Evolutionary conservation across 1,284 basidiomycete genomes (phyloP).

Genomic region (Fomitopsis palustris): DNA sequence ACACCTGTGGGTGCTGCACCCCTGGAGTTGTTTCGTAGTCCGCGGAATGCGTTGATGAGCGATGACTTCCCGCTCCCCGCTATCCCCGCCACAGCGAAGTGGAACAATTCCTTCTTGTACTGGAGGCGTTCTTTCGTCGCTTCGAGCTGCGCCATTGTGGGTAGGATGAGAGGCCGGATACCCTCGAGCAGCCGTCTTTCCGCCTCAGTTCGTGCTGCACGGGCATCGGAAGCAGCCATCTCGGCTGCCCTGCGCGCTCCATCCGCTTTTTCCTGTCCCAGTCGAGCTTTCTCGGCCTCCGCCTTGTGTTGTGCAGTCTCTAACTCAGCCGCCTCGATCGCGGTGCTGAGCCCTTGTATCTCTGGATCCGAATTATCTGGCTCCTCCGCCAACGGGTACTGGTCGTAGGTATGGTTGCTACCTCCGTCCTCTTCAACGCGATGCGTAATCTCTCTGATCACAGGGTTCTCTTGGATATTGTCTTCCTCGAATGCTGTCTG

Average conservation of each 20-base stretch:
- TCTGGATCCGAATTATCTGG: neutral
- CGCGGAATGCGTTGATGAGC: neutral
- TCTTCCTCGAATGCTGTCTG: neutral
- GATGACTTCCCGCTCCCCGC: neutral
- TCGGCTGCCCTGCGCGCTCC: neutral
- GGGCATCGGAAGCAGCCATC: neutral
- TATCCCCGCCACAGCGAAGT: neutral
- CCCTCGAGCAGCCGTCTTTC: neutral
- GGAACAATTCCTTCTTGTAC: neutral
- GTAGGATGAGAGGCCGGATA: neutral
- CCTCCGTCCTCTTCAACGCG: neutral
- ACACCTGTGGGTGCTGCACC: neutral
- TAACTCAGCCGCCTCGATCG: neutral
- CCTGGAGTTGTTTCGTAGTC: neutral
- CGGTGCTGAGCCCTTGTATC: neutral
- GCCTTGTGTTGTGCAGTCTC: neutral
- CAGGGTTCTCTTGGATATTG: neutral
- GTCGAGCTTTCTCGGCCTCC: neutral
- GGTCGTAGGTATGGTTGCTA: neutral
- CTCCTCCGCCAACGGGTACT: neutral
- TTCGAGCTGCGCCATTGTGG: neutral
- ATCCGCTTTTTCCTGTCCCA: too few relatives aligned
- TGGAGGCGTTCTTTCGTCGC: neutral
- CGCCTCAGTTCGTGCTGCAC: neutral
- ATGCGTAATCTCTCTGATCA: neutral